phyloP scores from a whole-genome alignment of 768 basidiomycete genomes.

The Collybiopsis confluens region DNA sequence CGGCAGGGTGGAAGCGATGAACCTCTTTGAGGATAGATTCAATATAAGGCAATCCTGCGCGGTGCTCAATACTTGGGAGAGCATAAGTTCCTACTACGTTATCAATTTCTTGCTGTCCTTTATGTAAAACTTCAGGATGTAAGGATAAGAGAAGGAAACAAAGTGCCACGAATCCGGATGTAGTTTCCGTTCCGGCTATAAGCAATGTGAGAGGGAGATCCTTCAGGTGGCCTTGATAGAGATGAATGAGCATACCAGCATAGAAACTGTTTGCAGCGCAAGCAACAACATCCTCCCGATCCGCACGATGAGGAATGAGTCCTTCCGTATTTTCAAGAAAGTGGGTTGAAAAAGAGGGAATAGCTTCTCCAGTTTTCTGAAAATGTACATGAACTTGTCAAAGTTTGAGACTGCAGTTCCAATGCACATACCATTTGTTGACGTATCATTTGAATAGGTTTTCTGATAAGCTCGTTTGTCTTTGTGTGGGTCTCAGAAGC shows the following conservation, averaged over 20 bases:
- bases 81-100: slow-evolving; percentile 14
- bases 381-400: neutral
- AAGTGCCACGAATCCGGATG: slow-evolving; percentile 4
- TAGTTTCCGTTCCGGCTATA: slow-evolving; percentile 22
- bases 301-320: neutral
- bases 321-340: slow-evolving; percentile 9
- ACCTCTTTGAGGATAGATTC: slow-evolving; percentile 14
- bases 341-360: slow-evolving; percentile 8
- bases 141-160: slow-evolving; percentile 10
- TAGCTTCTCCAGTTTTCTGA: slow-evolving; percentile 11
- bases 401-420: neutral
- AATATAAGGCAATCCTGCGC: slow-evolving; percentile 13
- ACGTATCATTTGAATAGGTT: slow-evolving; percentile 27
- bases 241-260: neutral
- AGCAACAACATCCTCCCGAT: neutral
- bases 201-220: neutral
- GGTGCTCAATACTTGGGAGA: slow-evolving; percentile 14
- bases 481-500: slow-evolving; percentile 23
- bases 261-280: neutral
- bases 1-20: slow-evolving; percentile 3
- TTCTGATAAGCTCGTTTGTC: slow-evolving; percentile 24
- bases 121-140: slow-evolving; percentile 14
- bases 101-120: slow-evolving; percentile 17
- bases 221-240: neutral
- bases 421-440: slow-evolving; percentile 29